Evolutionary conservation across 1,139 yeast species (phyloP), one percentile per base, ranked within the genome.

Genomic region (Yamadazyma friedrichii): DNA sequence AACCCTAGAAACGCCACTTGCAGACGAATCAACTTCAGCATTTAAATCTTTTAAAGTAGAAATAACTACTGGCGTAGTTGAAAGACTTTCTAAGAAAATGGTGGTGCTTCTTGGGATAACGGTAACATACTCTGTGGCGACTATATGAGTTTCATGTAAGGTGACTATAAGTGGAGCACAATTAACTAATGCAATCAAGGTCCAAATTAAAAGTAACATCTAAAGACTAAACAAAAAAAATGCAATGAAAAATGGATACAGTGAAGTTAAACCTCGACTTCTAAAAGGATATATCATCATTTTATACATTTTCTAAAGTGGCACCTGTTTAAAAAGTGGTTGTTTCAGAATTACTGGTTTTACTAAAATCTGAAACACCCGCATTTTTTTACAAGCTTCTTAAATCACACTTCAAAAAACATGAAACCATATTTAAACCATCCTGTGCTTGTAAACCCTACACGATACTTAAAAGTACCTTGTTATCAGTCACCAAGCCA

Each of bases 391-490:
- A n/a, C n/a, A 9, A 10, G 15, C 17, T 11, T n/a, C 12, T 33
- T 13, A 12, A 5, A 13, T 24, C 29, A 25, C 15, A 9, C 31
- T 15, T 4, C 26, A 15, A 17, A 6, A 15, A 6, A 26, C 16
- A 36, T 39, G 39, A 39, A 39, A 31, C 36, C 13, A 13, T 36
- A 15, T 10, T 31, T 44, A 34, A 41, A 44, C 22, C 52, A 49
- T 38, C 52, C 52, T 5, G 36, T 42, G n/a, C 26, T 49, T 15
- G 34, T 29, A 11, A 44, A 39, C 10, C 46, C 46, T 3, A 20
- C 34, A 10, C 41, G 41, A 12, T 41, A 42, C 39, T 25, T 38
- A 30, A 33, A 36, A 8, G 29, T 28, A 2, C 39, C 35, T 2
- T 46, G 27, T 22, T 40, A 15, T 11, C 51, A 48, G 15, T 16